Conservation (phyloP, 768 basidiomycete species). For the Podaxis carcinomalis region DNA sequence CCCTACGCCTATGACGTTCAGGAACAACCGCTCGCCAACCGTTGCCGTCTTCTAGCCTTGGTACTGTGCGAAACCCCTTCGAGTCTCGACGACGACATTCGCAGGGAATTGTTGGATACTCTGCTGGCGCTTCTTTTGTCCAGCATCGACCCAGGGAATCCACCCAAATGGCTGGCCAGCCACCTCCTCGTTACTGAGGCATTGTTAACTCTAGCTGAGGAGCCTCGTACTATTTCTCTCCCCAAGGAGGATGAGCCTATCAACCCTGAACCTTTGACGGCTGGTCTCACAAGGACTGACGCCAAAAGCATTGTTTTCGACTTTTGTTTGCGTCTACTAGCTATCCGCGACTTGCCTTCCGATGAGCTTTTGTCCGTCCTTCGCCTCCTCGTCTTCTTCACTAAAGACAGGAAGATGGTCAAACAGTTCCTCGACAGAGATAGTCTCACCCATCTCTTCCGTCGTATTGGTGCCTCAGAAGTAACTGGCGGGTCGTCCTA, state of each 20-base stretch:
- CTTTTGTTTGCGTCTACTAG: conserved; percentile 69
- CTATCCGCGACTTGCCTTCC: conserved; percentile 56
- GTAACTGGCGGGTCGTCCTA: conserved; percentile 75
- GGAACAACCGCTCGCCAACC: conserved; percentile 74
- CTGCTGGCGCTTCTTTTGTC: conserved; percentile 66
- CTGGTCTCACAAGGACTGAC: conserved; percentile 59
- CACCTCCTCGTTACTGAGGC: conserved; percentile 84
- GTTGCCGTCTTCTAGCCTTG: conserved; percentile 83
- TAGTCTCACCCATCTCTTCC: conserved; percentile 62
- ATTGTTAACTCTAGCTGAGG: conserved; percentile 71
- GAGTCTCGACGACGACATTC: conserved; percentile 48
- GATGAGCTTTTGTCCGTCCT: conserved; percentile 83
- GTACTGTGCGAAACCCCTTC: conserved; percentile 73
- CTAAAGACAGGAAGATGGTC: conserved; percentile 65
- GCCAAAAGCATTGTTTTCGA: conserved; percentile 70
- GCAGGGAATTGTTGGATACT: conserved; percentile 59
- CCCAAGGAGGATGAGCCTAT: conserved; percentile 72
- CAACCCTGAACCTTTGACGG: conserved; percentile 40
- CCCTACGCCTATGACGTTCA: conserved; percentile 60
- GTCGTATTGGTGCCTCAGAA: conserved; percentile 56
- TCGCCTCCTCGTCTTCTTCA: conserved; percentile 80
- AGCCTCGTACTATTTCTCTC: conserved; percentile 57
- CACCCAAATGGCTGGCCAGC: conserved; percentile 86
- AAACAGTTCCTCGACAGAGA: conserved; percentile 62
- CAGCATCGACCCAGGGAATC: conserved; percentile 48